phyloP scores from a whole-genome alignment of 2,329 filamentous ascomycete genomes.

The Phoma sp. region DNA sequence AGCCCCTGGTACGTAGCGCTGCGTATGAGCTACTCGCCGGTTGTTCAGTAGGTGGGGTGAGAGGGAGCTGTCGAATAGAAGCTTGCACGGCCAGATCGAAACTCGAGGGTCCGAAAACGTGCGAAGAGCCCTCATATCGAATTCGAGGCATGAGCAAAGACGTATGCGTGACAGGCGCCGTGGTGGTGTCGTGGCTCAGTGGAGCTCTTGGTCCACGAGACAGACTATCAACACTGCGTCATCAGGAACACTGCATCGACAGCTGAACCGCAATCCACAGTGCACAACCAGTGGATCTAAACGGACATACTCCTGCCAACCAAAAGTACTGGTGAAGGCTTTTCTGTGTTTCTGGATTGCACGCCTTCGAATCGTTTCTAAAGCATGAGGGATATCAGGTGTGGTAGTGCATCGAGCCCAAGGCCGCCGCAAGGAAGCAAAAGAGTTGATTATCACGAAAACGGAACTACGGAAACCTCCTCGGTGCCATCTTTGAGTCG shows the following conservation, averaged over 20 bases:
- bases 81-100: too few relatives aligned
- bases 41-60: too few relatives aligned
- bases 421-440: background rate
- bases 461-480: background rate
- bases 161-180: background rate
- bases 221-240: background rate
- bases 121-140: too few relatives aligned
- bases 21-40: too few relatives aligned
- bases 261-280: background rate
- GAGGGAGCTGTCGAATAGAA: too few relatives aligned
- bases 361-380: background rate
- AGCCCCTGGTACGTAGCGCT: too few relatives aligned
- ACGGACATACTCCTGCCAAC: too few relatives aligned
- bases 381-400: background rate
- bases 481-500: background rate
- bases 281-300: too few relatives aligned
- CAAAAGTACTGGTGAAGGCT: too few relatives aligned
- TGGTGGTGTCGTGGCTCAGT: constrained; percentile 1
- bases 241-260: background rate
- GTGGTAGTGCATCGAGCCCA: background rate
- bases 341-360: too few relatives aligned
- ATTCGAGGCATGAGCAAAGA: too few relatives aligned
- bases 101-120: too few relatives aligned
- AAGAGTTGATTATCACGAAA: background rate
- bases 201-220: background rate